These are phyloP conservation scores for Penicillium ucsense DNA, from an alignment of 495 filamentous ascomycete genomes.

Conservation along the genomic window DNA sequence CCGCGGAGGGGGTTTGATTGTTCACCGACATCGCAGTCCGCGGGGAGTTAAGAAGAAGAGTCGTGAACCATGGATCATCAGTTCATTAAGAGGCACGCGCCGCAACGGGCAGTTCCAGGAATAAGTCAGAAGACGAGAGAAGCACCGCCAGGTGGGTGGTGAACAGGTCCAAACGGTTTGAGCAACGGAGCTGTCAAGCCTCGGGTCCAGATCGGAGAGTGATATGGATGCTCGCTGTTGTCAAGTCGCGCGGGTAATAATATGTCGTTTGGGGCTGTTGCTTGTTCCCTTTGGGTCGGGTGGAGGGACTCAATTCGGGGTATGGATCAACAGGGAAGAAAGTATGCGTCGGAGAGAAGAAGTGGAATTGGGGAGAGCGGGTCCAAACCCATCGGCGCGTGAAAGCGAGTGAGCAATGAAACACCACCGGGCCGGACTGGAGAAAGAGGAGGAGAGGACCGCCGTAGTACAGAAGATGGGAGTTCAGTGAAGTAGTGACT, in stretches of 20 bases:
- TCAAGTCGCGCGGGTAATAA: too few relatives aligned
- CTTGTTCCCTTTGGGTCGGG: too few relatives aligned
- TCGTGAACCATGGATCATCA: slow-evolving; percentile 12
- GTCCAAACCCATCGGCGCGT: slow-evolving; percentile 10
- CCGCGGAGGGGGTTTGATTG: slow-evolving; percentile 23
- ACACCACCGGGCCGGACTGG: not conserved
- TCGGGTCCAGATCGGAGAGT: too few relatives aligned
- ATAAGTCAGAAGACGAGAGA: not conserved
- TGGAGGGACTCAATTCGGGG: too few relatives aligned
- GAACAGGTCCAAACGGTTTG: not conserved
- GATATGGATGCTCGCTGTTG: not conserved
- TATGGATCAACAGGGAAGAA: not conserved
- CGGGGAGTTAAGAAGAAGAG: slow-evolving; percentile 8
- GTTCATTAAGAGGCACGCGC: too few relatives aligned
- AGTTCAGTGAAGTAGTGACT: not conserved
- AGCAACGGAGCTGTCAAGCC: not conserved
- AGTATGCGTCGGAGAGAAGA: slow-evolving; percentile 4
- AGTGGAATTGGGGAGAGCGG: slow-evolving; percentile 1
- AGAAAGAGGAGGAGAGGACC: slow-evolving; percentile 6
- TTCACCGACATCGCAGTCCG: slow-evolving; percentile 41
- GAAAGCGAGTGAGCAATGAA: not conserved
- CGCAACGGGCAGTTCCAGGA: too few relatives aligned
- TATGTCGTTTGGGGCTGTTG: too few relatives aligned
- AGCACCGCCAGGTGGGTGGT: not conserved
- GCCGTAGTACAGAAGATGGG: slow-evolving; percentile 12